Evolutionary conservation across 2,329 filamentous ascomycete genomes (phyloP).

Genomic region (Penicillium corylophilum): DNA sequence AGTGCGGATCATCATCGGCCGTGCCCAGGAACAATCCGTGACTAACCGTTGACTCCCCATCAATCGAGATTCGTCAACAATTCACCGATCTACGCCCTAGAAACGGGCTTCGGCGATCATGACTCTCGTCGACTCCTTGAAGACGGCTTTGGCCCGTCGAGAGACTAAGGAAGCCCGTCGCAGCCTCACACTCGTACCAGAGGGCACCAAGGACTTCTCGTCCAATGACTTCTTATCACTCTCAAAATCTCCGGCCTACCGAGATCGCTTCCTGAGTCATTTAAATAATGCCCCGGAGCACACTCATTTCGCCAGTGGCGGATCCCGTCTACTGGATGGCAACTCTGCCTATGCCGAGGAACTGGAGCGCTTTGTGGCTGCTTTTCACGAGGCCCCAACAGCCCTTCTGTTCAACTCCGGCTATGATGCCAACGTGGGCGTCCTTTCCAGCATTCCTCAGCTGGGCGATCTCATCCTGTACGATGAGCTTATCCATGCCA

Average conservation of each 20-base stretch:
- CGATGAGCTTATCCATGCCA: slow-evolving; percentile 75
- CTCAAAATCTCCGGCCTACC: slow-evolving; percentile 49
- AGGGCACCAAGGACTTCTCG: slow-evolving; percentile 56
- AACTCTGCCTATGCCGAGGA: slow-evolving; percentile 61
- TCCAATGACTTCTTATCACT: slow-evolving; percentile 67
- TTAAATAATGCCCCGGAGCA: slow-evolving; percentile 37
- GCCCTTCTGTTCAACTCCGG: slow-evolving; percentile 65
- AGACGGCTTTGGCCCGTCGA: slow-evolving; percentile 38
- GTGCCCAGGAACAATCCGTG: slow-evolving; percentile 5
- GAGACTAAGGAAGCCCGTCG: slow-evolving; percentile 47
- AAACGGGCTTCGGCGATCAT: slow-evolving; percentile 2
- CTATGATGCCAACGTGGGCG: slow-evolving; percentile 65
- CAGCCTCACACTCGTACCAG: slow-evolving; percentile 47
- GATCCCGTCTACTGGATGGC: slow-evolving; percentile 64
- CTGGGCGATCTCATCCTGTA: slow-evolving; percentile 64
- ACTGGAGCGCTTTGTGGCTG: slow-evolving; percentile 59
- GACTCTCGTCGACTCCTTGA: slow-evolving; percentile 32
- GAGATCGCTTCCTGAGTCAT: slow-evolving; percentile 50
- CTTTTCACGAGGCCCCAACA: slow-evolving; percentile 58
- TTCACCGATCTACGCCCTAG: neutral
- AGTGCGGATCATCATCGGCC: slow-evolving; percentile 13
- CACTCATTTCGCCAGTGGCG: slow-evolving; percentile 55
- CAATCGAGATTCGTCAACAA: neutral
- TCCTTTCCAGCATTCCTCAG: slow-evolving; percentile 62
- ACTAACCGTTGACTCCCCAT: slow-evolving; percentile 7